These are phyloP conservation scores for Ogataea angusta DNA, from an alignment of 805 yeast genomes.

Conservation along the genomic window DNA sequence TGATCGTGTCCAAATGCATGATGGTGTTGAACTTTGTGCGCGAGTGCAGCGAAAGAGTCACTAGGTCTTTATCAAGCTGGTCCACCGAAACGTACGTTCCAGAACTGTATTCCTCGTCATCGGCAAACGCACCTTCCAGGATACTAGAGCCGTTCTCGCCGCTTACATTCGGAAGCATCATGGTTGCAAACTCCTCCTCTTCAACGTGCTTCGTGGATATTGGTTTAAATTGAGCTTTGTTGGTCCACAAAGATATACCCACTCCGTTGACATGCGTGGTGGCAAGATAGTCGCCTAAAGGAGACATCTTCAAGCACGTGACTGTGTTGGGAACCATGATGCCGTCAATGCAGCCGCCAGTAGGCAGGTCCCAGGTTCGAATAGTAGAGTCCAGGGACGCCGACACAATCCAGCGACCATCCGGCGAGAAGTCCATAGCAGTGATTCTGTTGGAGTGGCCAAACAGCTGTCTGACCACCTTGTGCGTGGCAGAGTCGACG, in stretches of 20 bases:
- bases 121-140: conserved; percentile 70
- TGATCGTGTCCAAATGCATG: conserved; percentile 77
- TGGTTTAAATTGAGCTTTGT: conserved; percentile 77
- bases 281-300: conserved; percentile 85
- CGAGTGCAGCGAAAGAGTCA: conserved; percentile 77
- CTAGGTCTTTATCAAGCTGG: conserved; percentile 59
- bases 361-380: conserved; percentile 96
- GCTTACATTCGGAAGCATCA: conserved; percentile 69
- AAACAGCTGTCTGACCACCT: conserved; percentile 77
- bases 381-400: conserved; percentile 81
- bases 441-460: conserved; percentile 92
- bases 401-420: conserved; percentile 92
- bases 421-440: conserved; percentile 84
- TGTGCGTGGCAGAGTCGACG: conserved; percentile 76
- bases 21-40: conserved; percentile 76
- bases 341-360: conserved; percentile 96
- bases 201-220: conserved; percentile 73
- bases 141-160: conserved; percentile 73
- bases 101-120: conserved; percentile 28
- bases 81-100: conserved; percentile 49
- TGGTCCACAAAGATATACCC: conserved; percentile 92
- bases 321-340: conserved; percentile 74
- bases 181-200: conserved; percentile 66
- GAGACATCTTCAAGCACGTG: conserved; percentile 76
- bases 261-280: conserved; percentile 88